Evolutionary conservation across 139 green algal species (phyloP), one percentile per base, ranked within the genome.

Genomic region (Chloropicon primus): DNA sequence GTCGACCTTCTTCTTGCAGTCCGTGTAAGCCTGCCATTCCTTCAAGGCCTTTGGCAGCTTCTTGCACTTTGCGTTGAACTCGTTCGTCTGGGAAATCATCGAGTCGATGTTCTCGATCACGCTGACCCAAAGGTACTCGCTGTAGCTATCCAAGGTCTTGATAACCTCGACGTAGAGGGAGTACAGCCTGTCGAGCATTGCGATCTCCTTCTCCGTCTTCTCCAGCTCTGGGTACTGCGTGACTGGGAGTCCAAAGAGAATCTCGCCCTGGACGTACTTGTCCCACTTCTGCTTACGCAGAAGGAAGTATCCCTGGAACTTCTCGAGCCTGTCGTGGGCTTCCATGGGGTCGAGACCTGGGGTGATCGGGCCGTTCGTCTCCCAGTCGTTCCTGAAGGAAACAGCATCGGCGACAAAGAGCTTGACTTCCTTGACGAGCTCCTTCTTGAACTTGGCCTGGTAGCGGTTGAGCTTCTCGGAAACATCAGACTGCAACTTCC

Each of bases 241-340:
- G 3, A 96, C 86, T 3, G 85, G 83, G 71, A 97, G 86, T 10
- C 93, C 93, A 86, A 97, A 98, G 53, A 98, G 87, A 85, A 95
- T 91, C 85, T 98, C 92, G 10, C 93, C 93, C 26, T 72, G 85
- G 26, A 54, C 83, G 84, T 94, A 96, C 85, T 89, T 92, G 79
- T 93, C 89, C 93, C 93, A 97, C 86, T 96, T 96, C 82, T 88
- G 88, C 86, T 96, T 96, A 79, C 91, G 90, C 25, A 94, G 87
- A 85, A 92, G 76, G 73, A 76, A 17, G 0, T 26, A 87, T 78
- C 91, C 87, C 86, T 97, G 89, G 87, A 95, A 97, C 84, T 96
- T 95, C 54, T 91, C 88, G 54, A 97, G 88, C 41, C 91, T 82
- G 76, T 94, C 89, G 1, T 93, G 85, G 21, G 93, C 93, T 71